Evolutionary conservation across 257 asterid genomes (phyloP).

Genomic region (Nicotiana paniculata): DNA sequence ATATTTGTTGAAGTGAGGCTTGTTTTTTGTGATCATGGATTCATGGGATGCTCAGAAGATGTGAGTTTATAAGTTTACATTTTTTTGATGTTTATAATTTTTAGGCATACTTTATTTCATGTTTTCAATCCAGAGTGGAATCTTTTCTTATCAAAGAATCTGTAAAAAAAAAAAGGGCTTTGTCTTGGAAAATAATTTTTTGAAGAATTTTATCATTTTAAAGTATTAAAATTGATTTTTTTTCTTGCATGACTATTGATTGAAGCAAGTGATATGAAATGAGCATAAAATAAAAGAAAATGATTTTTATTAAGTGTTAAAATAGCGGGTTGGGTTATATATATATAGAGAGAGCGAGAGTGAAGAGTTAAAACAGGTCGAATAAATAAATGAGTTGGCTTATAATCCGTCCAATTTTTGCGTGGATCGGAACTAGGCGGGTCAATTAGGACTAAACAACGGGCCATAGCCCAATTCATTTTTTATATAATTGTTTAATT

Average conservation of each 20-base stretch:
- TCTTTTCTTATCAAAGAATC: background rate
- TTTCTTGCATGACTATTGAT: background rate
- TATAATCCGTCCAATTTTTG: too few relatives aligned
- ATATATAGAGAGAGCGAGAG: too few relatives aligned
- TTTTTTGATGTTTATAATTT: background rate
- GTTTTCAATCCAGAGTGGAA: background rate
- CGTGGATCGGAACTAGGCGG: too few relatives aligned
- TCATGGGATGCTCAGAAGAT: background rate
- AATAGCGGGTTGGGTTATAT: too few relatives aligned
- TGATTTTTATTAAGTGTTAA: background rate
- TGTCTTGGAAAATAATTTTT: background rate
- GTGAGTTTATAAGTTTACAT: conserved; percentile 5
- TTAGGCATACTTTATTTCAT: too few relatives aligned
- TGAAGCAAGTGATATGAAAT: background rate
- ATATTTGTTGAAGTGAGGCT: background rate
- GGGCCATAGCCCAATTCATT: too few relatives aligned
- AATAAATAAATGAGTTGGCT: too few relatives aligned
- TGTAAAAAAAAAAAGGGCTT: background rate
- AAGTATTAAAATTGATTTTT: too few relatives aligned
- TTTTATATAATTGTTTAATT: too few relatives aligned
- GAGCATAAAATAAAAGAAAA: background rate
- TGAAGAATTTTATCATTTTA: background rate
- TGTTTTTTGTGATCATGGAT: background rate
- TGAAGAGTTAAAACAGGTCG: too few relatives aligned
- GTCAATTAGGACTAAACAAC: too few relatives aligned